These are phyloP conservation scores for Fusarium musae DNA, from an alignment of 2,329 filamentous ascomycete genomes.

Conservation along the genomic window DNA sequence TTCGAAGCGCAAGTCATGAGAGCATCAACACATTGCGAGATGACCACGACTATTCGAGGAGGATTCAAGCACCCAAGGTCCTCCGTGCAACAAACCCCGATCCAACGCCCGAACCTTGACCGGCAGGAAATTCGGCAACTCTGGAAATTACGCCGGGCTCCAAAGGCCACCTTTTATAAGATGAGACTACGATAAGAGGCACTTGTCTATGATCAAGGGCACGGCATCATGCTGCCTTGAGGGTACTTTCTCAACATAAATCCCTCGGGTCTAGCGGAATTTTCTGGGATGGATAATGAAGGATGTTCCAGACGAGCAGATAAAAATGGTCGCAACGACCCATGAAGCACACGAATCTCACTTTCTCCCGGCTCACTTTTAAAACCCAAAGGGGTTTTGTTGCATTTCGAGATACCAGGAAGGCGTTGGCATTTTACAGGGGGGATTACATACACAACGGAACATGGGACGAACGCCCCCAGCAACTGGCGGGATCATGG, in stretches of 20 bases:
- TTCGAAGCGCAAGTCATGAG: slow-evolving; percentile 68
- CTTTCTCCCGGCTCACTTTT: slow-evolving; percentile 38
- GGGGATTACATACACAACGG: slow-evolving; percentile 36
- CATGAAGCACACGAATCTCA: slow-evolving; percentile 50
- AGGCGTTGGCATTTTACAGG: slow-evolving; percentile 49
- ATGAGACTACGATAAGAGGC: neutral
- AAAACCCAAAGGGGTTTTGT: slow-evolving; percentile 38
- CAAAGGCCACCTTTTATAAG: neutral
- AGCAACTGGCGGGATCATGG: slow-evolving; percentile 25
- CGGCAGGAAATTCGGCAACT: neutral
- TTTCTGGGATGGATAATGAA: slow-evolving; percentile 19
- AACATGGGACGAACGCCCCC: slow-evolving; percentile 27
- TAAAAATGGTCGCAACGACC: slow-evolving; percentile 39
- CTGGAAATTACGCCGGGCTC: neutral
- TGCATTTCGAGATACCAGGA: slow-evolving; percentile 55
- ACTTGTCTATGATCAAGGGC: neutral
- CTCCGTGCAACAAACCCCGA: slow-evolving; percentile 73
- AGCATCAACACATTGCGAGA: slow-evolving; percentile 72
- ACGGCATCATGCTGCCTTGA: neutral
- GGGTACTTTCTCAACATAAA: neutral
- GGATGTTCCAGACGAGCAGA: slow-evolving; percentile 29
- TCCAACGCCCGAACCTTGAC: slow-evolving; percentile 48
- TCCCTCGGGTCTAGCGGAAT: neutral
- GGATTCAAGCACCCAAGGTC: slow-evolving; percentile 66
- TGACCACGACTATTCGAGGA: slow-evolving; percentile 73